Evolutionary conservation across 495 filamentous ascomycete genomes (phyloP), one percentile per base, ranked within the genome.

Genomic region (Hypoxylon rickii): DNA sequence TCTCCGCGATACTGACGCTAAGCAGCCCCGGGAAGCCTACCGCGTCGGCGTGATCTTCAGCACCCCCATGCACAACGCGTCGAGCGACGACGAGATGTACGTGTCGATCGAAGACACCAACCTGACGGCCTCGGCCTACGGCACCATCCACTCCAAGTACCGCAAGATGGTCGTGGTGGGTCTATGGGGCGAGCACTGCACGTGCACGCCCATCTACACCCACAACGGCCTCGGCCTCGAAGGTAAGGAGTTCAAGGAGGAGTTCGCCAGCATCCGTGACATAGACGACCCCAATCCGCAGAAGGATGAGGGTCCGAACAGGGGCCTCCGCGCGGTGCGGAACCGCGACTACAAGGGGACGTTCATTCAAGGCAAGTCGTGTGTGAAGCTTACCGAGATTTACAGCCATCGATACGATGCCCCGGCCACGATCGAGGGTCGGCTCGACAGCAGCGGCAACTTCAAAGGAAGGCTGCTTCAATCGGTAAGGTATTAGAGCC

Each of bases 241-340:
- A 17, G 46, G 47, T 2, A 64, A 64, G 44, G 38, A 51, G 6
- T 49, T 39, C 12, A 10, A 22, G 0, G 3, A 32, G 0, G 63
- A 66, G 32, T 64, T 38, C 15, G 60, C 64, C 1, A 61, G 62
- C 22, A 64, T 69, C 17, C 51, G 66, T 2, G 63, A 69, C 21
- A 11, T 47, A 0, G 2, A 29, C 7, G 63, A 64, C 24, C 24
- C 0, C 3, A 0, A 24, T 1, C 49, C 60, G 0, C 24, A 19
- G 1, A 18, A 21, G n/a, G 16, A 56, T 7, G 66, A 69, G 38
- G 57, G 65, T 0, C 47, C 41, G 8, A 34, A 68, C 16, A 7
- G 1, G n/a, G 49, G 26, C 8, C 12, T 65, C 6, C 38, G 26
- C 2, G 58, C 58, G 3, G 15, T 26, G 2, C 24, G 34, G 13